Evolutionary conservation across 2,329 filamentous ascomycete species (phyloP), one percentile per base, ranked within the genome.

Genomic region (Clonostachys solani): DNA sequence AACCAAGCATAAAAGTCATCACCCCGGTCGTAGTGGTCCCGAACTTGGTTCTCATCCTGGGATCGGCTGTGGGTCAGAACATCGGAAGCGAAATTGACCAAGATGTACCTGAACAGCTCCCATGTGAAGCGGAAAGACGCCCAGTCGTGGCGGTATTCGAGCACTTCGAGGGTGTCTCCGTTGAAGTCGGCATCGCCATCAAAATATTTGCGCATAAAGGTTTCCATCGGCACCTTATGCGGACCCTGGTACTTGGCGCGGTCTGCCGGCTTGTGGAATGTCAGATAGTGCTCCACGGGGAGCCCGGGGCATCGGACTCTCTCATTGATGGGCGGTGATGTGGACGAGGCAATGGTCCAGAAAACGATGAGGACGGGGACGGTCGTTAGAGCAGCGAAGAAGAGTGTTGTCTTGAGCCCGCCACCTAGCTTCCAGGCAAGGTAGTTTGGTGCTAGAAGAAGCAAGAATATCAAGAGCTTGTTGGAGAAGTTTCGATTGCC

Each of bases 1-100:
- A 97, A 97, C 91, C 92, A 99, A 66, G 83, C 87, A 77, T 99
- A 99, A 74, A 96, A 96, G 72, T 97, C 94, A 67, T 99, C 91
- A 63, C 94, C 94, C 55, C 91, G 86, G 78, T 97, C 94, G 71
- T 99, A 99, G 76, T 96, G 91, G 68, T 92, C 90, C 64, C 92
- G 90, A 48, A 97, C 92, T 73, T 97, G 94, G 70, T 97, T 92
- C 80, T 96, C 92, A 59, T 97, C 64, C 73, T 96, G 92, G 49
- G 88, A 91, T 49, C 90, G 83, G 58, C 89, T 92, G 77, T 97
- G 92, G 78, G 96, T 85, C 60, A 96, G 86, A 53, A 95, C 81
- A 68, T 96, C 92, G 42, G 89, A 89, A 54, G 95, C 83, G 75
- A 96, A 89, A 66, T 84, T 85, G 52, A 89, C 84, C 58, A 97